Evolutionary conservation across 140 eudicot genomes (phyloP), one percentile per base, ranked within the genome.

Genomic region (Bidens hawaiensis): DNA sequence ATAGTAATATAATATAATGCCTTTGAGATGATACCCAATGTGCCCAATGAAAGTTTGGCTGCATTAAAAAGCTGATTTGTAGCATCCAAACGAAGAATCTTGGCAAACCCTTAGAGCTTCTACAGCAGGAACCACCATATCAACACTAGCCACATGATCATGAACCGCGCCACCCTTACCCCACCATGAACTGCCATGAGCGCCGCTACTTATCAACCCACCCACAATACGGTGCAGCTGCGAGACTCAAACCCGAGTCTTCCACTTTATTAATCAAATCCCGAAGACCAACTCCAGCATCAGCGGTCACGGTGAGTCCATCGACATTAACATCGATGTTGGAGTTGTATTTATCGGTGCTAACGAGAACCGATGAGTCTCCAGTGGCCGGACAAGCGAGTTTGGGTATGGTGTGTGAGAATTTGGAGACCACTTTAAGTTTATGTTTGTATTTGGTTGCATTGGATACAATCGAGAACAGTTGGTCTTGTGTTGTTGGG

Each of bases 121-220:
- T 0, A 6, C 34, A 7, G 71, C 94, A 5, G 94, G 75, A 68
- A 81, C 85, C 26, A 90, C 79, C 66, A 90, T 33, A 4, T 79
- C 76, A 26, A 90, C 28, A 41, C 64, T 85, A 4, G 81, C 66
- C 46, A 86, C 90, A 74, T 83, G 87, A 75, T 86, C 97, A 78
- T 90, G 97, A 11, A 90, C 85, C 0, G 87, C 75, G 0, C 97
- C 95, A 1, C 97, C 95, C 4, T 47, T 62, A 0, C 95, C 94
- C 94, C 85, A 74, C 95, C 95, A 86, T 17, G 97, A 90, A 74
- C 95, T 90, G 34, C 97, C 95, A 64, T 86, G 95, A 0, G 95
- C 83, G 21, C 90, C 95, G 5, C 79, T 86, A 51, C 85, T 77
- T 1, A 86, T 72, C 72, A 79, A 15, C 50, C 97, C 94, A 1